Evolutionary conservation across 257 asterid species (phyloP), one percentile per base, ranked within the genome.

Genomic region (Nicotiana tomentosiformis): DNA sequence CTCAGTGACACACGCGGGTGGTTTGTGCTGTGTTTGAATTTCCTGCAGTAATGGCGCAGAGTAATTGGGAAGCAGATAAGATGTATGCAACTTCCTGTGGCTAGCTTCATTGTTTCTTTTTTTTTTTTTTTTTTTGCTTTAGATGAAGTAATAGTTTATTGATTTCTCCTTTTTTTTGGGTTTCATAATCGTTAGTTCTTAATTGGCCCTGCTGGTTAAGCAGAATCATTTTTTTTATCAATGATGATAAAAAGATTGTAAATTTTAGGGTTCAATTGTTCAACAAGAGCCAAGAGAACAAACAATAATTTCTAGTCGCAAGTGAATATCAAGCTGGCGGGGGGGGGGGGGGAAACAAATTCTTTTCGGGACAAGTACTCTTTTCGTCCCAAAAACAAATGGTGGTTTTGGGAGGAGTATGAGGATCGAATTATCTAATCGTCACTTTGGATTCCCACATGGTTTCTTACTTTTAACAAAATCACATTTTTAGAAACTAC

Each of bases 21-120:
- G 11, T 43, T 43, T 39, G 35, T 70, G 35, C 7, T 70, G 78
- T 46, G 39, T 72, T 46, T 23, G 80, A 74, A 23, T 65, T 53
- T 30, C 39, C n/a, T 81, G 82, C 51, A 81, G 58, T 84, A 89
- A 94, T 96, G 99, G 95, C 99, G 49, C 98, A 91, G 96, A 96
- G 97, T 88, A 93, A 94, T 84, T 96, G 99, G 99, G 99, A 96
- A 89, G 99, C 98, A 55, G 98, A 96, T 89, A 96, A 94, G 93
- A 96, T 96, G 99, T 96, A 91, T 80, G 56, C 53, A 46, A 2
- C 60, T 81, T 56, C 35, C 33, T 76, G 51, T 23, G 20, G 51
- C 51, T 10, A 4, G 15, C 0, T 18, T 61, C 26, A 11, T 60
- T n/a, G 12, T 9, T n/a, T 2, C 17, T 16, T 57, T 9, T n/a